Evolutionary conservation across 2,329 filamentous ascomycete genomes (phyloP).

Genomic region (Sclerotinia borealis): DNA sequence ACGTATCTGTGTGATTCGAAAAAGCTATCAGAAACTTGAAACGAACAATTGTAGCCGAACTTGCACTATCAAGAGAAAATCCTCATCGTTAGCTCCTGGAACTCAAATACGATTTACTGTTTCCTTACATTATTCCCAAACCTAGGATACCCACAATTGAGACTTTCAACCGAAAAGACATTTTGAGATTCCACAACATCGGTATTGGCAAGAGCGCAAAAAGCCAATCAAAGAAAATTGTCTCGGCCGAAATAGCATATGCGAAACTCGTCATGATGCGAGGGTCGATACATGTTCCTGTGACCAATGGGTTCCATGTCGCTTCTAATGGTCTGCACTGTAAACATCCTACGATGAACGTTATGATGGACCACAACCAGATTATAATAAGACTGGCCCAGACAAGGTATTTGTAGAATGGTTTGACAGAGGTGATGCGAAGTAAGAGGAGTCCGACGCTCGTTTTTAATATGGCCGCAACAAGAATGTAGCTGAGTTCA

Average conservation of each 20-base stretch:
- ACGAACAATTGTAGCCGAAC: conserved; percentile 3
- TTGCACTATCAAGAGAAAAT: background rate
- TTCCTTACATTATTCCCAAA: conserved; percentile 3
- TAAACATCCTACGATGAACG: background rate
- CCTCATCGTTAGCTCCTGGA: background rate
- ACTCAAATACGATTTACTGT: background rate
- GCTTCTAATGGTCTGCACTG: conserved; percentile 1
- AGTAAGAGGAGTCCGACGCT: conserved; percentile 7
- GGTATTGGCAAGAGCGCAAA: conserved; percentile 8
- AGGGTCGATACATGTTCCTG: background rate
- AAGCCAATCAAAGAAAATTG: conserved; percentile 12
- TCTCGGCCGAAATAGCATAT: conserved; percentile 3
- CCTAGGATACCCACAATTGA: background rate
- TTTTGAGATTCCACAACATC: conserved; percentile 1
- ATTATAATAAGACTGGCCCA: background rate
- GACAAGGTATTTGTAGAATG: conserved; percentile 6
- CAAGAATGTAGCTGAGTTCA: background rate
- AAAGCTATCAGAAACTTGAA: background rate
- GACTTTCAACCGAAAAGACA: background rate
- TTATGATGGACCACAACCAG: background rate
- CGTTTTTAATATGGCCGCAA: background rate
- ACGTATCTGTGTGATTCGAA: background rate
- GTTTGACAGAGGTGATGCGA: background rate
- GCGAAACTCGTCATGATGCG: background rate
- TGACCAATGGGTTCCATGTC: background rate